Percentiles rank a stretch among this genome's conserved stretches.
Evolutionary conservation across 2,329 filamentous ascomycete species (phyloP).

Genomic region (Ophiostoma novo-ulmi): DNA sequence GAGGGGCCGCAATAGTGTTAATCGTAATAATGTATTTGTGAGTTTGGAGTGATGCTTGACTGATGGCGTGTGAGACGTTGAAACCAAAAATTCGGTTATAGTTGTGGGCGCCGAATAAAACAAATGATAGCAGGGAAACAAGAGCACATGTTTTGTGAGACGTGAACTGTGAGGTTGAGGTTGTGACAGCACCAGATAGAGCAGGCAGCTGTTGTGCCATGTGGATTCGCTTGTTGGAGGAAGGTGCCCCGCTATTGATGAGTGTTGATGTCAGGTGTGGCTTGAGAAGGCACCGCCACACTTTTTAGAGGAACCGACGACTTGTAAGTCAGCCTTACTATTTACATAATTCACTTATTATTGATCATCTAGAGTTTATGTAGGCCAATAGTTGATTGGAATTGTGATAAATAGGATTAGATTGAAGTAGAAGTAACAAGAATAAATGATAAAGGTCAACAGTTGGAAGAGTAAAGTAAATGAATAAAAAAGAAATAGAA

Average conservation of each 20-base stretch:
- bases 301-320: background rate
- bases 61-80: background rate
- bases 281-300: conserved; percentile 13
- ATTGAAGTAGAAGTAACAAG: too few species aligned
- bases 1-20: background rate
- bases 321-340: background rate
- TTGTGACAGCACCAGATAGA: background rate
- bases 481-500: background rate
- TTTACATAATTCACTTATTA: background rate
- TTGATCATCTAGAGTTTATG: background rate
- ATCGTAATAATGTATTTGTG: background rate
- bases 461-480: background rate
- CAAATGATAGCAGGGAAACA: background rate
- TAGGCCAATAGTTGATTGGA: too few species aligned
- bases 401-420: too few species aligned
- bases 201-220: conserved; percentile 1
- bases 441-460: too few species aligned
- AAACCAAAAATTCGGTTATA: background rate
- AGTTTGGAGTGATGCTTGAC: background rate
- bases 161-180: background rate
- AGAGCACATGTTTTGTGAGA: background rate
- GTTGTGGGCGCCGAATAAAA: background rate
- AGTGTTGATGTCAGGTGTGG: conserved; percentile 14
- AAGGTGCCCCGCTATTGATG: conserved; percentile 18
- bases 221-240: background rate